phyloP scores from a whole-genome alignment of 768 basidiomycete genomes.

The Termitomyces sp. region DNA sequence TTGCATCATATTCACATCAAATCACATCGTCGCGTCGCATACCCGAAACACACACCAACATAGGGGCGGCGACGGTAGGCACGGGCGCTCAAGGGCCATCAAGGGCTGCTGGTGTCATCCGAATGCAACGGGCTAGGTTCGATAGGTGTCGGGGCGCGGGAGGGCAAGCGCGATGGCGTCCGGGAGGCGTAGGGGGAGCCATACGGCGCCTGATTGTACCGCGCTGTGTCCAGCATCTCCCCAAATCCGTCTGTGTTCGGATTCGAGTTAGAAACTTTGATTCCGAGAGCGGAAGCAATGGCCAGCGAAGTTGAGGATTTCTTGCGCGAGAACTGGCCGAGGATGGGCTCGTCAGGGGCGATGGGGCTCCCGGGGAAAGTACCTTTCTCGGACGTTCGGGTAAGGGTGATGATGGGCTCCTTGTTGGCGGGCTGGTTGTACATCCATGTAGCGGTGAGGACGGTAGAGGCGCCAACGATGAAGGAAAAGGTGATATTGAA shows the following conservation, averaged over 20 bases:
- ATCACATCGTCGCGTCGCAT: background rate
- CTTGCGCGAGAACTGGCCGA: conserved; percentile 54
- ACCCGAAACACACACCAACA: background rate
- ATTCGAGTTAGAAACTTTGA: conserved; percentile 21
- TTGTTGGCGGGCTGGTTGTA: conserved; percentile 75
- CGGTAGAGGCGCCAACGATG: conserved; percentile 79
- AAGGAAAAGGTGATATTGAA: conserved; percentile 87
- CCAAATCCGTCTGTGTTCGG: conserved; percentile 10
- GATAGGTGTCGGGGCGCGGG: conserved; percentile 26
- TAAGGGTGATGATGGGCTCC: conserved; percentile 25
- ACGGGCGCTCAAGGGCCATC: background rate
- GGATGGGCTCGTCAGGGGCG: conserved; percentile 50
- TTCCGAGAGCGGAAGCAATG: conserved; percentile 48
- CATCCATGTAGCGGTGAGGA: conserved; percentile 88
- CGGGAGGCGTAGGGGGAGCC: conserved; percentile 39
- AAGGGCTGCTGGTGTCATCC: conserved; percentile 10
- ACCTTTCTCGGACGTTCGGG: conserved; percentile 21
- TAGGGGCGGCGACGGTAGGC: background rate
- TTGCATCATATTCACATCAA: conserved; percentile 2
- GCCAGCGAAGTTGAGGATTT: conserved; percentile 40
- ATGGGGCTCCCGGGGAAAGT: conserved; percentile 33
- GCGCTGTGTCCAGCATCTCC: conserved; percentile 31
- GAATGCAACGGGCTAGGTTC: conserved; percentile 15
- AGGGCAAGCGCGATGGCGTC: conserved; percentile 28
- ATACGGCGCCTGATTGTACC: conserved; percentile 37